Percentiles rank a stretch among this genome's conserved stretches.
Evolutionary conservation across 2,329 filamentous ascomycete species (phyloP).

Genomic region (Pyrenochaeta sp.): DNA sequence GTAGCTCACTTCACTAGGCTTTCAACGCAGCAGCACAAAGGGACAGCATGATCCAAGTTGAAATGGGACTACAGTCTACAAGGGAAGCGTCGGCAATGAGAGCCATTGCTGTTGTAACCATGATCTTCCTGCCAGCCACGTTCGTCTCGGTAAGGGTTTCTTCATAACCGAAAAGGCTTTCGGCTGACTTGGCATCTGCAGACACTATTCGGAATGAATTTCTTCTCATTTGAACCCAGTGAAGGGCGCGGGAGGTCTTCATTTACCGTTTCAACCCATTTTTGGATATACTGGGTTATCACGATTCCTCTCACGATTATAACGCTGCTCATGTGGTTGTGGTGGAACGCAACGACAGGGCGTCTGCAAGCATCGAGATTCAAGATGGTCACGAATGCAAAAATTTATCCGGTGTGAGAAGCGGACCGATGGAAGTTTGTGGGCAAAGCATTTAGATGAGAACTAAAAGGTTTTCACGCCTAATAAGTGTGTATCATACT

Average conservation of each 20-base stretch:
- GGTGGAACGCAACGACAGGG: too few species aligned
- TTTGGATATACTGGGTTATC: conserved; percentile 27
- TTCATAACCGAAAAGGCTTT: too few species aligned
- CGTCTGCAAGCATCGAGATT: too few species aligned
- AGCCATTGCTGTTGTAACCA: conserved; percentile 28
- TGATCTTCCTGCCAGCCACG: conserved; percentile 31
- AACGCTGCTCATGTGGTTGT: conserved; percentile 23
- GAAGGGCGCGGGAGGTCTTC: not conserved
- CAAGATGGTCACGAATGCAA: too few species aligned
- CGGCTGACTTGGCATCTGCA: too few species aligned
- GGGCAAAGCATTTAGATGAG: too few species aligned
- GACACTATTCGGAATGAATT: conserved; percentile 20
- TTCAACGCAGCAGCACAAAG: conserved; percentile 23
- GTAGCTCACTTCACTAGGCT: conserved; percentile 15
- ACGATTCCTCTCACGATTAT: conserved; percentile 16
- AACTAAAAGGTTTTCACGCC: too few species aligned
- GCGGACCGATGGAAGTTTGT: too few species aligned
- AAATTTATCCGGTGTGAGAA: too few species aligned
- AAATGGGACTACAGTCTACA: conserved; percentile 25
- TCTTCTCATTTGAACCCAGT: conserved; percentile 17
- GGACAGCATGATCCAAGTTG: conserved; percentile 23
- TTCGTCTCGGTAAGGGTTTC: conserved; percentile 28
- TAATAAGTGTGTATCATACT: too few species aligned
- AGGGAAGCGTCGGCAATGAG: conserved; percentile 29
- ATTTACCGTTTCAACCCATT: conserved; percentile 17